These are phyloP conservation scores for Aeschynomene evenia DNA, from an alignment of 306 rosid species.

Conservation along the genomic window DNA sequence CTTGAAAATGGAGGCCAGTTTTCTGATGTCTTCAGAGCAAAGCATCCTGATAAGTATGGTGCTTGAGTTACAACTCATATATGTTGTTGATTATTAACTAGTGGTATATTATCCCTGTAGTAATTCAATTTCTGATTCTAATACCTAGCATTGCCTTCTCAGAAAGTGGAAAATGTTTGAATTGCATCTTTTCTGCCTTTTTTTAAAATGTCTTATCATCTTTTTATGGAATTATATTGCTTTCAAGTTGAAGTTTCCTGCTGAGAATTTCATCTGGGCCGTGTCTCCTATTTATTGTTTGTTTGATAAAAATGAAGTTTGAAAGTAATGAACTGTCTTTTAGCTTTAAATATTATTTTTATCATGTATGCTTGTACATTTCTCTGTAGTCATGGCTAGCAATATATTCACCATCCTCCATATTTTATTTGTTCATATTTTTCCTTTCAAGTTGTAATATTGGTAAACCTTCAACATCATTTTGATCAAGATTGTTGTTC, in stretches of 20 bases:
- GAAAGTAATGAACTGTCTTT: background rate
- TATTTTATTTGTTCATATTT: background rate
- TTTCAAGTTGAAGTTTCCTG: constrained; percentile 17
- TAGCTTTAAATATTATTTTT: constrained; percentile 15
- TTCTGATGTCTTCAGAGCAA: constrained; percentile 70
- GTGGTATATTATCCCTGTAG: background rate
- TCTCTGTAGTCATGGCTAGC: constrained; percentile 5
- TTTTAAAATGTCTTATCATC: background rate
- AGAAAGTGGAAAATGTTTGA: constrained; percentile 12
- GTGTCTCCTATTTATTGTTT: background rate
- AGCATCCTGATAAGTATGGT: constrained; percentile 76
- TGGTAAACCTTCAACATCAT: constrained; percentile 7
- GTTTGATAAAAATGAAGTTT: background rate
- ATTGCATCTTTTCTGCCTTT: background rate
- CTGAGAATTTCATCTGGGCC: background rate
- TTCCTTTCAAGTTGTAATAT: background rate
- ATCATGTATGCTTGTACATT: constrained; percentile 8
- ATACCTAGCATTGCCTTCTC: constrained; percentile 8
- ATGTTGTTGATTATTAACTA: constrained; percentile 4
- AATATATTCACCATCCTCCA: background rate
- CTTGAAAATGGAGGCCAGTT: constrained; percentile 69
- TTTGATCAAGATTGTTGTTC: background rate
- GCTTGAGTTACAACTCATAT: background rate
- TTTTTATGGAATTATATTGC: constrained; percentile 1
- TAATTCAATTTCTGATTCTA: constrained; percentile 15